These are phyloP conservation scores for Pestalotiopsis sp. DNA, from an alignment of 2,329 filamentous ascomycete species.

Conservation along the genomic window DNA sequence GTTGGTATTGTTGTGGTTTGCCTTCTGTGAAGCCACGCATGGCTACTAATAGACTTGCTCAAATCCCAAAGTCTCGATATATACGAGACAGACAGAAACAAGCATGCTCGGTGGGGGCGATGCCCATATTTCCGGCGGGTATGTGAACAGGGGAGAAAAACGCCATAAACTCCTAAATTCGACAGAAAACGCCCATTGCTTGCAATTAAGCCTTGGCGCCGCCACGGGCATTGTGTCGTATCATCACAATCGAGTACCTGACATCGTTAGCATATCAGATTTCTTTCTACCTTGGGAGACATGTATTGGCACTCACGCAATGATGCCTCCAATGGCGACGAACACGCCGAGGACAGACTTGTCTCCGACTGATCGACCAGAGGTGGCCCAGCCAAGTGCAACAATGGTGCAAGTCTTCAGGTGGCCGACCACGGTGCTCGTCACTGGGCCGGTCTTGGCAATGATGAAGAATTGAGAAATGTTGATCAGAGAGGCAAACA, in stretches of 20 bases:
- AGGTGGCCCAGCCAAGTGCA: slow-evolving; percentile 62
- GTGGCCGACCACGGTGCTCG: slow-evolving; percentile 68
- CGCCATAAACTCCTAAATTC: slow-evolving; percentile 1
- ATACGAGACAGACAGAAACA: not conserved
- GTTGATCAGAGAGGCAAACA: slow-evolving; percentile 67
- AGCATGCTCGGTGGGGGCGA: not conserved
- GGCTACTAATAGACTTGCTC: not conserved
- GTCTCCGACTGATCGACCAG: slow-evolving; percentile 57
- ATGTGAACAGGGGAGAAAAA: not conserved
- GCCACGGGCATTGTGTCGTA: slow-evolving; percentile 8
- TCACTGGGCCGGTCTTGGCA: slow-evolving; percentile 63
- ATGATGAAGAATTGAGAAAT: slow-evolving; percentile 66
- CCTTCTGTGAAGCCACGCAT: not conserved
- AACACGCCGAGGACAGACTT: slow-evolving; percentile 58
- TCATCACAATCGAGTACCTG: slow-evolving; percentile 18
- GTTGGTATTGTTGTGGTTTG: not conserved
- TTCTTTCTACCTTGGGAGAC: no score
- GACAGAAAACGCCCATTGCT: not conserved
- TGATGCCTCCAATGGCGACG: slow-evolving; percentile 58
- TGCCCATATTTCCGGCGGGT: not conserved
- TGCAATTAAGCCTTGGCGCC: slow-evolving; percentile 6
- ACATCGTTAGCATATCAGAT: not conserved
- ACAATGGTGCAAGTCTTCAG: slow-evolving; percentile 69
- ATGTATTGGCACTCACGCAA: slow-evolving; percentile 48
- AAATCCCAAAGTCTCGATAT: not conserved